Conservation (phyloP, 2,329 filamentous ascomycete species). For the Cladosporium sphaerospermum region DNA sequence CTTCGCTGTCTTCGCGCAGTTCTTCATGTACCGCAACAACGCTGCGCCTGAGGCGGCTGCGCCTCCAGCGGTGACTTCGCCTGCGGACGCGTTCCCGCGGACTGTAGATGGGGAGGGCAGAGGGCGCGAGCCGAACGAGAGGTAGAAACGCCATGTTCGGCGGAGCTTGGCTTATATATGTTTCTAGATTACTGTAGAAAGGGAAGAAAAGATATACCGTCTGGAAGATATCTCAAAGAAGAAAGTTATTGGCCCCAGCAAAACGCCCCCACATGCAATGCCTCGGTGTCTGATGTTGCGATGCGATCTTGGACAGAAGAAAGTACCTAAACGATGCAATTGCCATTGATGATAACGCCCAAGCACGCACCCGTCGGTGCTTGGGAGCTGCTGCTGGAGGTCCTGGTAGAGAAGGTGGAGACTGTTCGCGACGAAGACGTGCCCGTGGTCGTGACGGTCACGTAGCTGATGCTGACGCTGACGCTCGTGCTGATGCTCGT, state of each 20-base stretch:
- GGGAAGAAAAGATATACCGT: too few species aligned
- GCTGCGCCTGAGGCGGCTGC: constrained; percentile 26
- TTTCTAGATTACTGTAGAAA: too few species aligned
- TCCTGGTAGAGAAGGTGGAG: neutral
- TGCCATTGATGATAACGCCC: neutral
- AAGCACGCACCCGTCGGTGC: neutral
- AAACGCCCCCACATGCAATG: too few species aligned
- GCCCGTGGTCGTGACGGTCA: neutral
- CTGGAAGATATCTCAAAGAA: too few species aligned
- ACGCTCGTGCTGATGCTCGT: constrained; percentile 6
- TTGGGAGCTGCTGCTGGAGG: neutral
- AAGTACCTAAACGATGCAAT: neutral
- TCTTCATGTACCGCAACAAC: constrained; percentile 69
- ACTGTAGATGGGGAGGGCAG: constrained; percentile 21
- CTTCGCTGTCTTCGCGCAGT: constrained; percentile 81
- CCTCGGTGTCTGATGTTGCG: too few species aligned
- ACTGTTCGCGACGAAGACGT: neutral
- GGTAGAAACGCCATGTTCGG: constrained; percentile 5
- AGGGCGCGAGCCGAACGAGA: constrained; percentile 23
- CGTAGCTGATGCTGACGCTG: neutral
- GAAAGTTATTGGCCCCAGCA: too few species aligned
- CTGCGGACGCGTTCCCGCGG: constrained; percentile 16
- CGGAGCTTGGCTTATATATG: neutral
- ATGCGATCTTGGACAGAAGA: neutral
- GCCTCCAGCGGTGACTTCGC: constrained; percentile 21